Conservation (phyloP, 2,329 filamentous ascomycete species). For the Aspergillus sclerotialis region DNA sequence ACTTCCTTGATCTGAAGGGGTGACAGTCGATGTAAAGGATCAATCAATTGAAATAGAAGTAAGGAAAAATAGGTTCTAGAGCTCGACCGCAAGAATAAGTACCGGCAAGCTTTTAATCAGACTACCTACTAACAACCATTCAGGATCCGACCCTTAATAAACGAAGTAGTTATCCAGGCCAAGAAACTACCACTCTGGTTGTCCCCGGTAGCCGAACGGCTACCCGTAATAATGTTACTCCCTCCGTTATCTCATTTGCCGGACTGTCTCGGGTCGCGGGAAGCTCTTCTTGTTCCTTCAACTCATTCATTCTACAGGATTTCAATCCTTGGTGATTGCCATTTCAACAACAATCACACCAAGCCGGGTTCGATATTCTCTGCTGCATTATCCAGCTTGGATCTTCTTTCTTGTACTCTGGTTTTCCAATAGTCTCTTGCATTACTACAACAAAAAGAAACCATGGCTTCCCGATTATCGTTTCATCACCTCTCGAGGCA, state of each 20-base stretch:
- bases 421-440: conserved; percentile 4
- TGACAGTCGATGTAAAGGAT: too few species aligned
- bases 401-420: conserved; percentile 6
- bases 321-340: neutral
- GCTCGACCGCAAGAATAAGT: too few species aligned
- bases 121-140: too few species aligned
- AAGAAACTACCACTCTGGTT: conserved; percentile 18
- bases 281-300: conserved; percentile 24
- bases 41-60: too few species aligned
- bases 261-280: conserved; percentile 10
- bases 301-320: too few species aligned
- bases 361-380: too few species aligned
- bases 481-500: conserved; percentile 28
- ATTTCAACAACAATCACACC: neutral
- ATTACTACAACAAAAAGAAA: too few species aligned
- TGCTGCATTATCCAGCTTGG: conserved; percentile 3
- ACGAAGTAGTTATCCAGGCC: too few species aligned
- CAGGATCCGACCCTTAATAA: too few species aligned
- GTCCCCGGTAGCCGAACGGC: conserved; percentile 10
- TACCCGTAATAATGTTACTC: conserved; percentile 31
- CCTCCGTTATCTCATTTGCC: conserved; percentile 18
- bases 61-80: too few species aligned
- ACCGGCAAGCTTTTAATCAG: too few species aligned
- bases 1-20: too few species aligned
- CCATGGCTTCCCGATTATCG: conserved; percentile 35